These are phyloP conservation scores for Colletotrichum melonis DNA, from an alignment of 2,329 filamentous ascomycete genomes.

Conservation along the genomic window DNA sequence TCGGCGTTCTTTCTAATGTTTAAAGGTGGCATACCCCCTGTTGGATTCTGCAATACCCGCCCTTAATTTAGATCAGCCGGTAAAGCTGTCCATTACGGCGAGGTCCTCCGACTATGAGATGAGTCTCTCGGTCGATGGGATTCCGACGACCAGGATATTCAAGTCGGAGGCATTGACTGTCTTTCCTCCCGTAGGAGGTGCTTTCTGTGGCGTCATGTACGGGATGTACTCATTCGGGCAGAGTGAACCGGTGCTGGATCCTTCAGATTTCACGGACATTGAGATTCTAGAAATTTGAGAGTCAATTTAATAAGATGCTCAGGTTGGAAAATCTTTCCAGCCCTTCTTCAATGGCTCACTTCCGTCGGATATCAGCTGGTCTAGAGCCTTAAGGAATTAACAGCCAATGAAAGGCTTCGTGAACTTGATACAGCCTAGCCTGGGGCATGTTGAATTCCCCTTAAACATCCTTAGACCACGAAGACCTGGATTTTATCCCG, in stretches of 20 bases:
- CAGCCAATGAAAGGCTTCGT: not conserved
- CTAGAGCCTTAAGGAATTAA: not conserved
- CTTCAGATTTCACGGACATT: constrained; percentile 44
- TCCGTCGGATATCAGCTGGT: not conserved
- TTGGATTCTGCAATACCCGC: not conserved
- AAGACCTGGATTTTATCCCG: not conserved
- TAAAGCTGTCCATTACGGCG: constrained; percentile 35
- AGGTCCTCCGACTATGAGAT: constrained; percentile 38
- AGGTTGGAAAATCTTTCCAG: not conserved
- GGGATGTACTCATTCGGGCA: constrained; percentile 44
- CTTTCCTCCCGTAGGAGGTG: constrained; percentile 43
- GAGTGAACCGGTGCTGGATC: constrained; percentile 44
- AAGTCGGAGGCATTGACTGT: constrained; percentile 40
- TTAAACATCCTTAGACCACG: not conserved
- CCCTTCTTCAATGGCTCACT: not conserved
- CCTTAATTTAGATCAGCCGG: constrained; percentile 11
- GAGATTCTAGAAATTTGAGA: constrained; percentile 6
- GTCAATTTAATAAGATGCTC: not conserved
- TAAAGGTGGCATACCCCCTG: constrained; percentile 18
- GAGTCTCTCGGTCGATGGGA: constrained; percentile 21
- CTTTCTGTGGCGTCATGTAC: constrained; percentile 46
- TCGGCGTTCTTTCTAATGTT: not conserved
- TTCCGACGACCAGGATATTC: constrained; percentile 16
- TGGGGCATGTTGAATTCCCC: not conserved
- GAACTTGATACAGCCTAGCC: not conserved